Evolutionary conservation across 192 early-diverging fungal genomes (phyloP).

Genomic region (Coemansia sp.): DNA sequence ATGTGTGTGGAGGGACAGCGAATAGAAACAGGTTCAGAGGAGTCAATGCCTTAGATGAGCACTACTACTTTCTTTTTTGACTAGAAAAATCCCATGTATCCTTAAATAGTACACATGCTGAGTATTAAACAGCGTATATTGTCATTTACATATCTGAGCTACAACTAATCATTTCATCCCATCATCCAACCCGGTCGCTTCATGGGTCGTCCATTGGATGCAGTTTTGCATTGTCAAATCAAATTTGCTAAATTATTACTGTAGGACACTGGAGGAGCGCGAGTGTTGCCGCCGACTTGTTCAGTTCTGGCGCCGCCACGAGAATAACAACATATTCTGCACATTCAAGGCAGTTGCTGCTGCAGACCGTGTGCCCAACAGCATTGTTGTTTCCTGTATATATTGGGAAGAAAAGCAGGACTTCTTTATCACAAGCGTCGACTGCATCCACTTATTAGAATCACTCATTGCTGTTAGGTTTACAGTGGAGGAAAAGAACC

Average conservation of each 20-base stretch:
- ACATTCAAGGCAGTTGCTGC: slow-evolving; percentile 64
- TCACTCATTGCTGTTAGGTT: slow-evolving; percentile 73
- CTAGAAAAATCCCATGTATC: no score
- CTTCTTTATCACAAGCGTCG: slow-evolving; percentile 78
- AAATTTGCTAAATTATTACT: not conserved
- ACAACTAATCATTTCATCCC: not conserved
- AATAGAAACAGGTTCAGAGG: no score
- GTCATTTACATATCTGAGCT: not conserved
- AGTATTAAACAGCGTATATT: not conserved
- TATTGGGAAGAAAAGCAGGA: slow-evolving; percentile 75
- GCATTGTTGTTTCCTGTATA: slow-evolving; percentile 77
- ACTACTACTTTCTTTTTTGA: no score
- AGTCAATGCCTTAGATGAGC: no score
- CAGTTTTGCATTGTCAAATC: no score
- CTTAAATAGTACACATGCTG: not conserved
- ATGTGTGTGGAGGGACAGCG: no score
- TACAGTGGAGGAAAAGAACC: slow-evolving; percentile 83
- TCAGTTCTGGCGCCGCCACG: slow-evolving; percentile 73
- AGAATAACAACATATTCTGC: slow-evolving; percentile 65
- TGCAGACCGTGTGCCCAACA: slow-evolving; percentile 61
- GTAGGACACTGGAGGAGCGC: slow-evolving; percentile 65
- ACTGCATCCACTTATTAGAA: slow-evolving; percentile 77
- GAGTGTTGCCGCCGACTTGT: slow-evolving; percentile 66
- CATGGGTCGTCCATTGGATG: no score
- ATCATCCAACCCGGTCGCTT: no score